A percentile compares a stretch with the other conserved stretches of the same genome.
phyloP scores from a whole-genome alignment of 495 filamentous ascomycete species.

The Pseudoneurospora amorphoporcata region DNA sequence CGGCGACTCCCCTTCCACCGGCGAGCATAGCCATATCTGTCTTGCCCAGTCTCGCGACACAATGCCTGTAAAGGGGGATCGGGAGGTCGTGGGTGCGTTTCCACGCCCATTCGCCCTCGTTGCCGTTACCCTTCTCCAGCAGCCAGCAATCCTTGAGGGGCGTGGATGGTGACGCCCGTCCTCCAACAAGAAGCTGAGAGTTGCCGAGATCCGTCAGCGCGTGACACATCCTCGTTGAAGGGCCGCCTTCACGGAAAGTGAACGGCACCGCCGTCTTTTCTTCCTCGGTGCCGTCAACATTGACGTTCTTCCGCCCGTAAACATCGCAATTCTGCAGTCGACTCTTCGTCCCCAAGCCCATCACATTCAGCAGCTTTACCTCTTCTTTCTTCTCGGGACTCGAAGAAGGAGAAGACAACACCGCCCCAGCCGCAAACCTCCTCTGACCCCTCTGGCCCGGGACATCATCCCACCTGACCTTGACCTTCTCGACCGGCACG shows the following conservation, averaged over 20 bases:
- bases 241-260: slow-evolving; percentile 25
- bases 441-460: slow-evolving; percentile 27
- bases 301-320: slow-evolving; percentile 28
- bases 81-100: slow-evolving; percentile 51
- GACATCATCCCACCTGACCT: slow-evolving; percentile 18
- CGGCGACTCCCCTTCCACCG: slow-evolving; percentile 10
- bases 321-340: slow-evolving; percentile 53
- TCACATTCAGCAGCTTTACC: slow-evolving; percentile 30
- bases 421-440: slow-evolving; percentile 31
- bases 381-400: slow-evolving; percentile 3
- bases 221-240: slow-evolving; percentile 61
- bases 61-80: slow-evolving; percentile 60
- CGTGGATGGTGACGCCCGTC: slow-evolving; percentile 60
- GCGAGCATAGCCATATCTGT: slow-evolving; percentile 32
- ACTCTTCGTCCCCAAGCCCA: slow-evolving; percentile 51
- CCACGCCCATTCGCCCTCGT: slow-evolving; percentile 38
- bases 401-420: slow-evolving; percentile 2
- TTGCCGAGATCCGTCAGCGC: slow-evolving; percentile 51
- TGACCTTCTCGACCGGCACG: background rate
- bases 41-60: slow-evolving; percentile 46
- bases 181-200: slow-evolving; percentile 59
- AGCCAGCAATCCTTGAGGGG: slow-evolving; percentile 66
- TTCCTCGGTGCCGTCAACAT: background rate
- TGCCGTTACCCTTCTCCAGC: slow-evolving; percentile 28
- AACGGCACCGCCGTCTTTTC: background rate